A percentile compares a stretch with the other conserved stretches of the same genome.
Conservation (phyloP, 345 rosid genomes). For the Fremontodendron californicum region DNA sequence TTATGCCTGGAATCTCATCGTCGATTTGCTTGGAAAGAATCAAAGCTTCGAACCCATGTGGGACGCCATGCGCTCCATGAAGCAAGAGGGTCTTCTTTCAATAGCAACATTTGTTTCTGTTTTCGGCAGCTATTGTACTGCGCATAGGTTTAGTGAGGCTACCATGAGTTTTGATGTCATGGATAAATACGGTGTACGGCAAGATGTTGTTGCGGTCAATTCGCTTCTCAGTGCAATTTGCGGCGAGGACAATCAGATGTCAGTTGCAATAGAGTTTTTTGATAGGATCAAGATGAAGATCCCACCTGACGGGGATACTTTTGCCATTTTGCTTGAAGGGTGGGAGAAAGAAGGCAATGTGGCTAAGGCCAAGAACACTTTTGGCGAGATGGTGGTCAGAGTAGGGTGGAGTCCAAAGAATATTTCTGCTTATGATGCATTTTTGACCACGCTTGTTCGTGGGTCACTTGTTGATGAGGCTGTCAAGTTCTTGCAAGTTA, state of each 20-base stretch:
- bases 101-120: conserved; percentile 32
- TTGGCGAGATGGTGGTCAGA: conserved; percentile 43
- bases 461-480: conserved; percentile 33
- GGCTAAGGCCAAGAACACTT: conserved; percentile 41
- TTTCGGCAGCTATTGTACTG: conserved; percentile 43
- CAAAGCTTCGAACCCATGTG: conserved; percentile 51
- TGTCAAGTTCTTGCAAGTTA: conserved; percentile 36
- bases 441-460: conserved; percentile 37
- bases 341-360: conserved; percentile 58
- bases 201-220: conserved; percentile 47
- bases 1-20: conserved; percentile 49
- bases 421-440: conserved; percentile 34
- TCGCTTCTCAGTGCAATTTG: conserved; percentile 49
- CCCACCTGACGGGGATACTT: conserved; percentile 46
- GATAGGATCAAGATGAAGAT: conserved; percentile 35
- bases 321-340: conserved; percentile 51
- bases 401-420: conserved; percentile 39
- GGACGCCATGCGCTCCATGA: conserved; percentile 55
- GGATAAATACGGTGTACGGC: conserved; percentile 42
- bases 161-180: conserved; percentile 54
- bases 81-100: conserved; percentile 31
- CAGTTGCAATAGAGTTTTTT: conserved; percentile 37
- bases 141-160: conserved; percentile 37
- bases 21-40: conserved; percentile 58
- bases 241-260: conserved; percentile 29